A percentile compares a stretch with the other conserved stretches of the same genome.
These are phyloP conservation scores for Eruca vesicaria DNA, from an alignment of 441 rosid genomes.

Conservation along the genomic window DNA sequence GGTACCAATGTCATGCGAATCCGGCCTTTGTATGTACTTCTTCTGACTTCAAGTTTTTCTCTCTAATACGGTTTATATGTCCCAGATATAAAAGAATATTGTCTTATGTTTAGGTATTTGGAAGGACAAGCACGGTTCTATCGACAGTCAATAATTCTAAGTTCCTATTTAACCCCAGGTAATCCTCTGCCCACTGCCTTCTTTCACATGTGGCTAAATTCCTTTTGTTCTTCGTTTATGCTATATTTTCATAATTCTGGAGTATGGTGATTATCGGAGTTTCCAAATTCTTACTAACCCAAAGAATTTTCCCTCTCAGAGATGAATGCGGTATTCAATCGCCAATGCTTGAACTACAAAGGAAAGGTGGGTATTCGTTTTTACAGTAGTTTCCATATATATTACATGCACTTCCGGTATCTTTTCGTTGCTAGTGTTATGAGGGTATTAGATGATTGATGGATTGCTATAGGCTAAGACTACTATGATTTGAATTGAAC, in stretches of 20 bases:
- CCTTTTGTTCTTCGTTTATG: background rate
- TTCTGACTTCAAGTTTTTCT: background rate
- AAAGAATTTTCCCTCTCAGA: slow-evolving; percentile 48
- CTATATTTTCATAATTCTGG: background rate
- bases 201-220: slow-evolving; percentile 7
- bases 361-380: slow-evolving; percentile 66
- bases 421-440: slow-evolving; percentile 9
- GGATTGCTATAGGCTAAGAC: slow-evolving; percentile 12
- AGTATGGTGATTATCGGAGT: background rate
- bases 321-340: slow-evolving; percentile 75
- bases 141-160: slow-evolving; percentile 76
- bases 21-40: slow-evolving; percentile 62
- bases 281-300: slow-evolving; percentile 20
- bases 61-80: slow-evolving; percentile 6
- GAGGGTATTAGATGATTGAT: slow-evolving; percentile 21
- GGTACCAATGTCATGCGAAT: slow-evolving; percentile 93
- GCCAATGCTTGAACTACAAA: slow-evolving; percentile 59
- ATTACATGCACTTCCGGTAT: slow-evolving; percentile 4
- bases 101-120: slow-evolving; percentile 63
- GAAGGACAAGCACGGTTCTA: slow-evolving; percentile 76
- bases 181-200: slow-evolving; percentile 7
- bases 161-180: slow-evolving; percentile 88
- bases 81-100: background rate
- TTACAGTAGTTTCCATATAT: slow-evolving; percentile 2
- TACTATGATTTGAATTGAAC: background rate